Evolutionary conservation across 2,329 filamentous ascomycete species (phyloP).

Genomic region (Ceratocystis cacaofunesta): DNA sequence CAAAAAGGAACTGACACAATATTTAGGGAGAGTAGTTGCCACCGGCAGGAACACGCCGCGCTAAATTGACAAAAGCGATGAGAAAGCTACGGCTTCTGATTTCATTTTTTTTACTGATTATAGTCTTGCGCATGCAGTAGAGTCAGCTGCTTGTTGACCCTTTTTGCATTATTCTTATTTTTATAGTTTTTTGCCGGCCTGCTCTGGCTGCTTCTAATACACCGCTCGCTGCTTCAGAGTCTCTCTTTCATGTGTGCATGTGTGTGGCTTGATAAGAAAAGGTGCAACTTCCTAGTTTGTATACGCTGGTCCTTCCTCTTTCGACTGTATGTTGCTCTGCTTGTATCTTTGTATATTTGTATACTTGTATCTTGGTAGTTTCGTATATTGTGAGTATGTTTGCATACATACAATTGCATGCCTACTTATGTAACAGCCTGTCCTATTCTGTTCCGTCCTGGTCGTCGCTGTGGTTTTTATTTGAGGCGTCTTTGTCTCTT

Average conservation of each 20-base stretch:
- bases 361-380: neutral
- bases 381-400: neutral
- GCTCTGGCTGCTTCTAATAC: neutral
- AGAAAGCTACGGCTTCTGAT: neutral
- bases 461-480: neutral
- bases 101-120: neutral
- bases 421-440: neutral
- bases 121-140: neutral
- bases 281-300: neutral
- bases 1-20: constrained; percentile 4
- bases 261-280: neutral
- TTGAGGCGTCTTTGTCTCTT: neutral
- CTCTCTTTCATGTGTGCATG: neutral
- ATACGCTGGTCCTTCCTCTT: neutral
- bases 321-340: neutral
- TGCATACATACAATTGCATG: neutral
- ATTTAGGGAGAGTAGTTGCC: constrained; percentile 1
- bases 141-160: neutral
- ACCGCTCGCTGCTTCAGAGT: neutral
- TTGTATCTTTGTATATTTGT: neutral
- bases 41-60: constrained; percentile 1
- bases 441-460: neutral
- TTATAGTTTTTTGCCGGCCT: neutral
- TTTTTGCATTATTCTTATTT: neutral
- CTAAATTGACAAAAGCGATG: neutral